These are phyloP conservation scores for Lindgomyces ingoldianus DNA, from an alignment of 495 filamentous ascomycete species.

Conservation along the genomic window DNA sequence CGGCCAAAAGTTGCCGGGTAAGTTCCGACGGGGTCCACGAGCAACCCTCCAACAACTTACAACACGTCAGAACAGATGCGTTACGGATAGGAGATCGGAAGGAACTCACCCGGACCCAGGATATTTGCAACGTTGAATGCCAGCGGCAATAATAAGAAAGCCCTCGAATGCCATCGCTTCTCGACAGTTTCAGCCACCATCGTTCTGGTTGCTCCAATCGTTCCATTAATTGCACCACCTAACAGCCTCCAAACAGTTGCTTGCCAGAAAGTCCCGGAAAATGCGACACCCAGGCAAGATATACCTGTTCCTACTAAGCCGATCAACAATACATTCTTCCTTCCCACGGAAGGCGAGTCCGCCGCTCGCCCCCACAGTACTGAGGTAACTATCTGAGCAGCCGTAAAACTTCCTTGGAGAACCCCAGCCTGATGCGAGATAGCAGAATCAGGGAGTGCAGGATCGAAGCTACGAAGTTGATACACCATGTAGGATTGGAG, in stretches of 20 bases:
- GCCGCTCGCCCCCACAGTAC: conserved; percentile 42
- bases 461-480: conserved; percentile 46
- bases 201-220: conserved; percentile 41
- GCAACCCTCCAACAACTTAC: conserved; percentile 37
- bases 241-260: conserved; percentile 39
- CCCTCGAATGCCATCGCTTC: conserved; percentile 41
- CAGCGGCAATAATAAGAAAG: conserved; percentile 41
- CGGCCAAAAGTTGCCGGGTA: conserved; percentile 35
- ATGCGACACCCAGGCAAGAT: conserved; percentile 40
- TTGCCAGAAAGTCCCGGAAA: conserved; percentile 38
- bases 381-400: conserved; percentile 41
- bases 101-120: conserved; percentile 33
- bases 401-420: conserved; percentile 42
- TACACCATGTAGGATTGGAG: conserved; percentile 65
- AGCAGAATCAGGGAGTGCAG: conserved; percentile 33
- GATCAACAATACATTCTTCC: conserved; percentile 42
- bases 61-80: not conserved
- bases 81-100: not conserved
- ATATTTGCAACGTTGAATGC: conserved; percentile 44
- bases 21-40: conserved; percentile 34
- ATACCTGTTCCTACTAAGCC: conserved; percentile 41
- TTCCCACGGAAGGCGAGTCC: conserved; percentile 36
- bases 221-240: conserved; percentile 43
- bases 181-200: conserved; percentile 40
- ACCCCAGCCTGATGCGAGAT: conserved; percentile 42